A percentile compares a stretch with the other conserved stretches of the same genome.
These are phyloP conservation scores for Pontederia crassipes DNA, from an alignment of 176 grass and related monocot species.

Conservation along the genomic window DNA sequence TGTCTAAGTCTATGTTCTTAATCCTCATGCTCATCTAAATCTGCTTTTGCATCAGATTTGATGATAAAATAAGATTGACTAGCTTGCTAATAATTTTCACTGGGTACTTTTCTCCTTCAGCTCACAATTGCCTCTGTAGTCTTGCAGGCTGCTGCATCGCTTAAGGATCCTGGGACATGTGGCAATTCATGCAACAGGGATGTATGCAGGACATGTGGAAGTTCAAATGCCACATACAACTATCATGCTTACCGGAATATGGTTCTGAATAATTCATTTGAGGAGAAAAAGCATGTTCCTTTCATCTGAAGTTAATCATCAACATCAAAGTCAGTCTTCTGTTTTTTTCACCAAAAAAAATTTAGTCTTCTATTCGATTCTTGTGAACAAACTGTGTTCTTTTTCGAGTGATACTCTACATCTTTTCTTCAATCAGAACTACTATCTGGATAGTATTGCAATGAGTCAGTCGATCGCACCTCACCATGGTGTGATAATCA, in stretches of 20 bases:
- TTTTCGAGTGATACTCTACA: neutral
- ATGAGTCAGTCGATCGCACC: slow-evolving; percentile 35
- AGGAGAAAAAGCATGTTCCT: slow-evolving; percentile 1
- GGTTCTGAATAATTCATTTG: slow-evolving; percentile 48
- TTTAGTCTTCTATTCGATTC: too few relatives aligned
- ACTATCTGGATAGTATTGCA: slow-evolving; percentile 25
- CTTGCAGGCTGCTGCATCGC: slow-evolving; percentile 36
- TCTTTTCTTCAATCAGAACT: slow-evolving; percentile 22
- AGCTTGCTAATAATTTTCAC: too few relatives aligned
- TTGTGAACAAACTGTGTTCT: neutral
- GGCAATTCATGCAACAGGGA: slow-evolving; percentile 27
- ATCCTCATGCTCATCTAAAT: neutral
- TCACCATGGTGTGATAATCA: slow-evolving; percentile 52
- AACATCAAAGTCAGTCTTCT: slow-evolving; percentile 36
- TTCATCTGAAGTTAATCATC: slow-evolving; percentile 5
- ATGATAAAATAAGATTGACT: too few relatives aligned
- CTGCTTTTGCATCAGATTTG: neutral
- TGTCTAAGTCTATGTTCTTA: neutral
- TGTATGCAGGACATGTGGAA: slow-evolving; percentile 10
- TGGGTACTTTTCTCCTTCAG: neutral
- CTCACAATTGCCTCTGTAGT: slow-evolving; percentile 1
- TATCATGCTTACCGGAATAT: slow-evolving; percentile 60
- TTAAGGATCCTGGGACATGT: slow-evolving; percentile 29
- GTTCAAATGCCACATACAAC: slow-evolving; percentile 2
- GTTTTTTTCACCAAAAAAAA: neutral